A percentile compares a stretch with the other conserved stretches of the same genome.
Conservation (phyloP, 441 rosid genomes). For the Euphorbia celastroides region DNA sequence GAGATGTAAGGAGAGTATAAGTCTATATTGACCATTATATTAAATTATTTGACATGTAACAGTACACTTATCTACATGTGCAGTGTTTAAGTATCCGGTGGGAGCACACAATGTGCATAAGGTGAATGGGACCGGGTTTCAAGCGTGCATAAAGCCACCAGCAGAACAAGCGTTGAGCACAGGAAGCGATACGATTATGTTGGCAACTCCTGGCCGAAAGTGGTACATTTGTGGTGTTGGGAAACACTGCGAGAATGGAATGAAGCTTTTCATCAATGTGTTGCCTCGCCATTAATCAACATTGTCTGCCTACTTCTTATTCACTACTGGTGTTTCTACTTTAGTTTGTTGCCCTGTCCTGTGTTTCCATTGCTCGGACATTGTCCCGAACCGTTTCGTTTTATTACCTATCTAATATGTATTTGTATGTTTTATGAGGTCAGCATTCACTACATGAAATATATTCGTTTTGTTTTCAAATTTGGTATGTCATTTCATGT, state of each 20-base stretch:
- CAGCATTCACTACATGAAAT: no score
- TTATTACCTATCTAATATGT: no score
- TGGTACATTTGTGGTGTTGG: conserved; percentile 39
- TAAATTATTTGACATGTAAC: no score
- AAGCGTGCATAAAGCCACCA: conserved; percentile 19
- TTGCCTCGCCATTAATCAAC: not conserved
- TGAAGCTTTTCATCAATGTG: conserved; percentile 7
- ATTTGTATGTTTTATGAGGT: no score
- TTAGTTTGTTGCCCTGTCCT: not conserved
- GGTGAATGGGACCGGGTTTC: conserved; percentile 25
- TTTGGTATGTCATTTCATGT: no score
- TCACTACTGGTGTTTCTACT: not conserved
- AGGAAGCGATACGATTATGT: conserved; percentile 24
- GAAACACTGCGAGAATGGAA: conserved; percentile 18
- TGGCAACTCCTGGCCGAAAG: conserved; percentile 27
- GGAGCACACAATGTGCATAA: conserved; percentile 29
- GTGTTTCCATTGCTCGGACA: no score
- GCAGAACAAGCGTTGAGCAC: conserved; percentile 12
- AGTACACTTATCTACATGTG: no score
- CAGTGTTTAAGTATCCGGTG: conserved; percentile 26
- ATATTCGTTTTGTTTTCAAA: no score
- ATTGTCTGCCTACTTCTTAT: not conserved
- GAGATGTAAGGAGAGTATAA: no score
- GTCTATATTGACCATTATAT: no score
- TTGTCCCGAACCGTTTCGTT: no score